These are phyloP conservation scores for Butyriboletus appendiculatus DNA, from an alignment of 1,284 basidiomycete genomes.

Conservation along the genomic window DNA sequence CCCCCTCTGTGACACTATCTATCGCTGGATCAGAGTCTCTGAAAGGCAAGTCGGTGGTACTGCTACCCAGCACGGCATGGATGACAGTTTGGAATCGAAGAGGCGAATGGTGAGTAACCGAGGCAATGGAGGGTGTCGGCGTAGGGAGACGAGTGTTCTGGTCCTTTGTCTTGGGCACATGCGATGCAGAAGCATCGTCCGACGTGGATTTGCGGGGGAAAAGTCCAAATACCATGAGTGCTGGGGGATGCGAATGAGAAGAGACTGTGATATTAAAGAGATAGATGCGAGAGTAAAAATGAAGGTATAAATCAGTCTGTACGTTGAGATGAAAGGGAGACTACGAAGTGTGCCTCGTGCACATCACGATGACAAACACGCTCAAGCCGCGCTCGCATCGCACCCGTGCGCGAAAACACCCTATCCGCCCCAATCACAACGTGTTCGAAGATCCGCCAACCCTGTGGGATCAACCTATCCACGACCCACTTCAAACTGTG, in stretches of 20 bases:
- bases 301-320: slow-evolving; percentile 9
- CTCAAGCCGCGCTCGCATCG: slow-evolving; percentile 8
- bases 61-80: slow-evolving; percentile 23
- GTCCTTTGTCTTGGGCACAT: slow-evolving; percentile 9
- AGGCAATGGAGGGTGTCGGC: slow-evolving; percentile 51
- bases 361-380: slow-evolving; percentile 25
- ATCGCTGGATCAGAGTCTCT: slow-evolving; percentile 13
- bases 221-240: slow-evolving; percentile 51
- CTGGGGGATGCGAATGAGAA: background rate
- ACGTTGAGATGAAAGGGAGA: slow-evolving; percentile 9
- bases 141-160: slow-evolving; percentile 45
- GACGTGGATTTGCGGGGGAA: slow-evolving; percentile 43
- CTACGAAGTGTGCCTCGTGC: slow-evolving; percentile 20
- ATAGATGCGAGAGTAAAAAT: background rate
- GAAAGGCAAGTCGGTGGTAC: slow-evolving; percentile 20
- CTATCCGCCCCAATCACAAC: slow-evolving; percentile 2
- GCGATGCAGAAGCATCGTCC: slow-evolving; percentile 13
- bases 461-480: background rate
- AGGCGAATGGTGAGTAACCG: slow-evolving; percentile 30
- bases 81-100: slow-evolving; percentile 28
- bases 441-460: background rate
- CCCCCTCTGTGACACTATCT: slow-evolving; percentile 11
- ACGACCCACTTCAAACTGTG: background rate
- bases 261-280: slow-evolving; percentile 13
- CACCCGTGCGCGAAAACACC: background rate